Evolutionary conservation across 2,329 filamentous ascomycete species (phyloP).

Genomic region (Curvularia sp.): DNA sequence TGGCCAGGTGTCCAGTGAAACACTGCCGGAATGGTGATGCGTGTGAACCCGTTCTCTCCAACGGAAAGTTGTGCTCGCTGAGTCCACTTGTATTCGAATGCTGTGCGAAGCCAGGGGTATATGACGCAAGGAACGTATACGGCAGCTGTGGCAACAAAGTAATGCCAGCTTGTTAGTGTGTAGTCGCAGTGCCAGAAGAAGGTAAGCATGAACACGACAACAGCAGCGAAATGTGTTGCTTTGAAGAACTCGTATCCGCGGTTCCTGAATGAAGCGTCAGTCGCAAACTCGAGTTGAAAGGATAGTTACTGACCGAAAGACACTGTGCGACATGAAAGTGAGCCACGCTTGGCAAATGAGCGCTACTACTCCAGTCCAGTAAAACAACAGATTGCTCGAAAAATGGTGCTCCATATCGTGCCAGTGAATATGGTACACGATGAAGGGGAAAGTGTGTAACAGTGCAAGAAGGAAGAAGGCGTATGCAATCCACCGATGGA

Average conservation of each 20-base stretch:
- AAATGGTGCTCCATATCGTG: constrained; percentile 60
- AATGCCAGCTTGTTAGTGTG: constrained; percentile 57
- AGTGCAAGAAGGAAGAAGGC: constrained; percentile 65
- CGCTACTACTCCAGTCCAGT: constrained; percentile 65
- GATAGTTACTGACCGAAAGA: constrained; percentile 54
- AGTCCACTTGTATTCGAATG: constrained; percentile 59
- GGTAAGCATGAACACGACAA: constrained; percentile 63
- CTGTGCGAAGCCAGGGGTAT: constrained; percentile 57
- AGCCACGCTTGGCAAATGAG: constrained; percentile 63
- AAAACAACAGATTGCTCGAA: constrained; percentile 54
- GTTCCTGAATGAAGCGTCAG: constrained; percentile 49
- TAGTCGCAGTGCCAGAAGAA: constrained; percentile 69
- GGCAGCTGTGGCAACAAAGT: constrained; percentile 65
- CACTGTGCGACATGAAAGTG: constrained; percentile 62
- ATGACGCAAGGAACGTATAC: constrained; percentile 60
- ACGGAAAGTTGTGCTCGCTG: constrained; percentile 53
- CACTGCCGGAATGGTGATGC: constrained; percentile 34
- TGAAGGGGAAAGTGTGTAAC: constrained; percentile 67
- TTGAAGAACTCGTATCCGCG: constrained; percentile 69
- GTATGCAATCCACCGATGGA: constrained; percentile 41
- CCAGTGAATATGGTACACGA: constrained; percentile 59
- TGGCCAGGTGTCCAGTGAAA: constrained; percentile 62
- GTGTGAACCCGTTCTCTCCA: constrained; percentile 31
- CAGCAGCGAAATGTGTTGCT: constrained; percentile 61
- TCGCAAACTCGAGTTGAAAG: background rate